Evolutionary conservation across 805 yeast genomes (phyloP).

Genomic region (Myxozyma vanderwaltii): DNA sequence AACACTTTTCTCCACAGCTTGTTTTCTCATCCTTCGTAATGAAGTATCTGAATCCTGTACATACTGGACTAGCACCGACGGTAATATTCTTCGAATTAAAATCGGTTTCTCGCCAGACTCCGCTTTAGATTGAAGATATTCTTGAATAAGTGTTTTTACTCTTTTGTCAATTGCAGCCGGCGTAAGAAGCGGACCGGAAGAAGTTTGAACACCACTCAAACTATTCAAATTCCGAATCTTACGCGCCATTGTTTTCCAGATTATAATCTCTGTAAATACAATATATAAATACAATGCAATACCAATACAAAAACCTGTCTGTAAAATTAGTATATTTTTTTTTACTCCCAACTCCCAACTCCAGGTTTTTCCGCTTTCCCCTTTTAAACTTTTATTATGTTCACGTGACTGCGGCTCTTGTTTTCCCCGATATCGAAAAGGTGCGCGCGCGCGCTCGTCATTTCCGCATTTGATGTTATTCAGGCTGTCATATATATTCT

Average conservation of each 20-base stretch:
- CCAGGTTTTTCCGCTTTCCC: background rate
- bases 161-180: constrained; percentile 22
- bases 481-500: too few species aligned
- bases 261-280: too few species aligned
- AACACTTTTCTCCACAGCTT: constrained; percentile 61
- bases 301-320: too few species aligned
- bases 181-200: constrained; percentile 16
- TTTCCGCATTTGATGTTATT: too few species aligned
- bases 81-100: constrained; percentile 12
- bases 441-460: too few species aligned
- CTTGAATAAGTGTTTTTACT: constrained; percentile 38
- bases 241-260: too few species aligned
- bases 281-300: too few species aligned
- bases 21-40: constrained; percentile 68
- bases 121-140: constrained; percentile 31
- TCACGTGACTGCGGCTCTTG: background rate
- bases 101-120: background rate
- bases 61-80: constrained; percentile 28
- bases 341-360: constrained; percentile 1
- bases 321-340: background rate
- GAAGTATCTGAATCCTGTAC: constrained; percentile 63
- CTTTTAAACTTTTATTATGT: background rate
- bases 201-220: background rate
- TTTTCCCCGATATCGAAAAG: too few species aligned
- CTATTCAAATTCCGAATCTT: constrained; percentile 22